Percentiles rank a stretch among this genome's conserved stretches.
Conservation (phyloP, 2,329 filamentous ascomycete species). For the Claviceps arundinis region DNA sequence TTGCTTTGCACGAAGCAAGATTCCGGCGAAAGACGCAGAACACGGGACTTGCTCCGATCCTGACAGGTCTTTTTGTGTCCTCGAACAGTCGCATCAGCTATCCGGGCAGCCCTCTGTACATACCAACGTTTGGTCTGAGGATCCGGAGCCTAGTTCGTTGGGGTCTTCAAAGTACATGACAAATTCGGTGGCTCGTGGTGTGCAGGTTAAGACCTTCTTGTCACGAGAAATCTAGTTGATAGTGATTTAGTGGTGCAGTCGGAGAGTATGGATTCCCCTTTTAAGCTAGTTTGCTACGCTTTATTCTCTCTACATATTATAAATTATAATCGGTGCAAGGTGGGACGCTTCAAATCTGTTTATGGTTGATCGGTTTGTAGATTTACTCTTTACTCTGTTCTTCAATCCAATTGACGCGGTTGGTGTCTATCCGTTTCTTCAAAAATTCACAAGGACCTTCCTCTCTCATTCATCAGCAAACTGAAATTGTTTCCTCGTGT, state of each 20-base stretch:
- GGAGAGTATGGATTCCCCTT: too few relatives aligned
- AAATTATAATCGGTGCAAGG: not conserved
- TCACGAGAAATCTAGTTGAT: not conserved
- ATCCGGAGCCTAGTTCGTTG: constrained; percentile 1
- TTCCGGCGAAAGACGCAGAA: not conserved
- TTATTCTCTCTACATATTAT: not conserved
- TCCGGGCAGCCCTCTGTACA: constrained; percentile 9
- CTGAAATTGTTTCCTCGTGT: too few relatives aligned
- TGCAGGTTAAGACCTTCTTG: constrained; percentile 2
- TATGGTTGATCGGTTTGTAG: not conserved
- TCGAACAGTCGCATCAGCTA: not conserved
- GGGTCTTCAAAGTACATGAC: not conserved
- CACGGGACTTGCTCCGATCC: not conserved
- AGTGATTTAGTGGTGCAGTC: too few relatives aligned
- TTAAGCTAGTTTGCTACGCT: not conserved
- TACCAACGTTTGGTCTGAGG: constrained; percentile 17
- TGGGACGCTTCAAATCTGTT: not conserved
- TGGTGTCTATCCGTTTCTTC: too few relatives aligned
- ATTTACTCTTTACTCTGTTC: not conserved
- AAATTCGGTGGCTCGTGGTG: not conserved
- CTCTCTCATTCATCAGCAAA: too few relatives aligned
- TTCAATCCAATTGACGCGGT: not conserved
- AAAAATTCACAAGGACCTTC: too few relatives aligned
- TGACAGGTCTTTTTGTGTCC: not conserved
- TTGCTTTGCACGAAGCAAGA: constrained; percentile 6